A percentile compares a stretch with the other conserved stretches of the same genome.
Evolutionary conservation across 2,329 filamentous ascomycete species (phyloP).

Genomic region (Sclerotinia spermophila): DNA sequence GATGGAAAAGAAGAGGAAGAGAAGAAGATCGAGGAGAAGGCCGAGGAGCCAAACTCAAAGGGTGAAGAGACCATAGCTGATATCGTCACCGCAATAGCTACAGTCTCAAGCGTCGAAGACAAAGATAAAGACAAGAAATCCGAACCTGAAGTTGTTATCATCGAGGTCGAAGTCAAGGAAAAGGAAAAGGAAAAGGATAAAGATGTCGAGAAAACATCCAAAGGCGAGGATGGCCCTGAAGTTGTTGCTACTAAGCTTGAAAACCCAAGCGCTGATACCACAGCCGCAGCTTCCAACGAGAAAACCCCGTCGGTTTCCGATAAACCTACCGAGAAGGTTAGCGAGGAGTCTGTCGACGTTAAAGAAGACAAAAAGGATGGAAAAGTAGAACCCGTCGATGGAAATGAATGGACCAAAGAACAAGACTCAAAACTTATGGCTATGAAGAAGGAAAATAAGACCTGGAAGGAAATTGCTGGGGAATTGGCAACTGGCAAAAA

Average conservation of each 20-base stretch:
- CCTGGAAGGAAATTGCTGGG: conserved; percentile 29
- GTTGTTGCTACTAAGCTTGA: background rate
- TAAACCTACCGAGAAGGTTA: background rate
- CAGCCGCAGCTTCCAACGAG: conserved; percentile 15
- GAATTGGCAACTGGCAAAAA: conserved; percentile 21
- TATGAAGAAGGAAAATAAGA: conserved; percentile 30
- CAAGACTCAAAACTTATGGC: conserved; percentile 30
- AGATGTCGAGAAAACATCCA: background rate
- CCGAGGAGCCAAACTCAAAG: conserved; percentile 9
- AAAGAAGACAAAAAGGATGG: conserved; percentile 13
- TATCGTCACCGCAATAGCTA: background rate
- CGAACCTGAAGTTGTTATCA: background rate
- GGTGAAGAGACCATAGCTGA: conserved; percentile 6
- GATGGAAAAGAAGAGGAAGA: conserved; percentile 1
- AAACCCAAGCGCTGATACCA: conserved; percentile 6
- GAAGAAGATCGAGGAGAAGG: conserved; percentile 11
- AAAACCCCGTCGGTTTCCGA: background rate
- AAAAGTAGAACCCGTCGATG: background rate
- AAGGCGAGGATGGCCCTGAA: conserved; percentile 6
- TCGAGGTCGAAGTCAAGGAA: background rate
- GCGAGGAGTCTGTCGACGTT: background rate
- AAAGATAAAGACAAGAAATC: background rate
- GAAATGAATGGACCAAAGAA: conserved; percentile 27
- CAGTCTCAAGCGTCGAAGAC: background rate
- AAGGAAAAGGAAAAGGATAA: conserved; percentile 1